phyloP scores from a whole-genome alignment of 768 basidiomycete species.

The Tylopilus sp. region DNA sequence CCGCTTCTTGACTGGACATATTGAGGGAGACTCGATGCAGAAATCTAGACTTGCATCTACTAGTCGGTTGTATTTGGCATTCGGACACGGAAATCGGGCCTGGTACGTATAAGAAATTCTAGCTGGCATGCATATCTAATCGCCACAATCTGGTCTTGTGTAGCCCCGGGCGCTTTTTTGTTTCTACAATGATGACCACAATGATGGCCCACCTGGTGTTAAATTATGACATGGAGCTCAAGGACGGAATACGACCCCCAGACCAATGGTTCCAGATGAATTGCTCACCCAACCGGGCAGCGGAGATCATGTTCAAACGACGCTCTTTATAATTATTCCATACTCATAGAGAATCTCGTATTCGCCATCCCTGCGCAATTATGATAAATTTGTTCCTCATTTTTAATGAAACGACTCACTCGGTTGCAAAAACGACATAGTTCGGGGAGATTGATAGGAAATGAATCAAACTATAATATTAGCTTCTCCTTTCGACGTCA shows the following conservation, averaged over 20 bases:
- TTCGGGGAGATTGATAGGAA: slow-evolving; percentile 17
- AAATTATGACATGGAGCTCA: slow-evolving; percentile 39
- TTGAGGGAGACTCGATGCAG: slow-evolving; percentile 19
- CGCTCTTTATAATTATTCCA: slow-evolving; percentile 13
- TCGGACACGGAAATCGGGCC: slow-evolving; percentile 34
- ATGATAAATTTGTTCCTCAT: slow-evolving; percentile 8
- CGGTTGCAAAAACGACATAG: slow-evolving; percentile 2
- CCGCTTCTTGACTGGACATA: slow-evolving; percentile 31
- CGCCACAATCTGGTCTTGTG: neutral
- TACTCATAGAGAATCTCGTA: slow-evolving; percentile 9
- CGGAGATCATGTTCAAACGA: slow-evolving; percentile 38
- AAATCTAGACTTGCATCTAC: slow-evolving; percentile 30
- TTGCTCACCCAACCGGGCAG: slow-evolving; percentile 34
- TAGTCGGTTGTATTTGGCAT: slow-evolving; percentile 33
- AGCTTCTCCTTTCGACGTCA: neutral
- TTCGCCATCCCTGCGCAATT: slow-evolving; percentile 4
- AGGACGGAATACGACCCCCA: slow-evolving; percentile 34
- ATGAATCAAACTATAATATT: slow-evolving; percentile 5
- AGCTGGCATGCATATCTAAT: slow-evolving; percentile 4
- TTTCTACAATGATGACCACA: slow-evolving; percentile 37
- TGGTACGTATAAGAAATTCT: slow-evolving; percentile 27
- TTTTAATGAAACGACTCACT: slow-evolving; percentile 1
- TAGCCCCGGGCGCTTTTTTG: slow-evolving; percentile 45
- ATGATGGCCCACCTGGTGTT: slow-evolving; percentile 40
- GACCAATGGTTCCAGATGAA: slow-evolving; percentile 35